Conservation (phyloP, 768 basidiomycete genomes). For the Tricholoma terreum region DNA sequence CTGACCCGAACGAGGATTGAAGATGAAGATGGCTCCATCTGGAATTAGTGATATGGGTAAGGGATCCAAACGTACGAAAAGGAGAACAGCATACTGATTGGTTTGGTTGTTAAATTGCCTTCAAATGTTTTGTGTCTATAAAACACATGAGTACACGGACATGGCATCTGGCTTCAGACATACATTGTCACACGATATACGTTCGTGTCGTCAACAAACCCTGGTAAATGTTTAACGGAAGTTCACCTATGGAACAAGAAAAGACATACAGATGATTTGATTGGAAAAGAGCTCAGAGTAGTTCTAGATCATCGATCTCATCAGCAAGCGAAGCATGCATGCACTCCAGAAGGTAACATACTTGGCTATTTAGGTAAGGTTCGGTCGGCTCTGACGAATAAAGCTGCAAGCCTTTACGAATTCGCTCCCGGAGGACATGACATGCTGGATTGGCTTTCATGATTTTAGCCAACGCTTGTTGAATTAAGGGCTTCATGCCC, state of each 20-base stretch:
- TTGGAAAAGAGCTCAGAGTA: slow-evolving; percentile 97
- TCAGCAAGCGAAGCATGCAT: background rate
- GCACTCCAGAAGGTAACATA: slow-evolving; percentile 15
- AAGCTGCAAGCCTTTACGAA: slow-evolving; percentile 95
- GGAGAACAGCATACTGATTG: slow-evolving; percentile 68
- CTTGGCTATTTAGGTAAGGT: slow-evolving; percentile 97
- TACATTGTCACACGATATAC: slow-evolving; percentile 98
- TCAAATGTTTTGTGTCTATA: slow-evolving; percentile 96
- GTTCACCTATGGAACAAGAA: background rate
- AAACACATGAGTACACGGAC: slow-evolving; percentile 3
- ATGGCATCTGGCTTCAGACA: slow-evolving; percentile 14
- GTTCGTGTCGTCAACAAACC: slow-evolving; percentile 99
- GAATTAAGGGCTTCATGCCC: slow-evolving; percentile 95
- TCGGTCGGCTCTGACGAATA: slow-evolving; percentile 99
- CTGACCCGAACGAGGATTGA: slow-evolving; percentile 98
- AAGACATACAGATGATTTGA: slow-evolving; percentile 83
- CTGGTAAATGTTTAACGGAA: slow-evolving; percentile 26
- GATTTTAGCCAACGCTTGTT: slow-evolving; percentile 99
- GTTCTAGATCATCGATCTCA: slow-evolving; percentile 42
- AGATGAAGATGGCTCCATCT: slow-evolving; percentile 98
- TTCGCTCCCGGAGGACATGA: slow-evolving; percentile 97
- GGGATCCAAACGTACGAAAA: background rate
- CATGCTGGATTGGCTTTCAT: slow-evolving; percentile 99
- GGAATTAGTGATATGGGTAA: slow-evolving; percentile 6
- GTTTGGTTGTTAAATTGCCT: slow-evolving; percentile 99